Evolutionary conservation across 2,329 filamentous ascomycete species (phyloP), one percentile per base, ranked within the genome.

Genomic region (Colletotrichum sp.): DNA sequence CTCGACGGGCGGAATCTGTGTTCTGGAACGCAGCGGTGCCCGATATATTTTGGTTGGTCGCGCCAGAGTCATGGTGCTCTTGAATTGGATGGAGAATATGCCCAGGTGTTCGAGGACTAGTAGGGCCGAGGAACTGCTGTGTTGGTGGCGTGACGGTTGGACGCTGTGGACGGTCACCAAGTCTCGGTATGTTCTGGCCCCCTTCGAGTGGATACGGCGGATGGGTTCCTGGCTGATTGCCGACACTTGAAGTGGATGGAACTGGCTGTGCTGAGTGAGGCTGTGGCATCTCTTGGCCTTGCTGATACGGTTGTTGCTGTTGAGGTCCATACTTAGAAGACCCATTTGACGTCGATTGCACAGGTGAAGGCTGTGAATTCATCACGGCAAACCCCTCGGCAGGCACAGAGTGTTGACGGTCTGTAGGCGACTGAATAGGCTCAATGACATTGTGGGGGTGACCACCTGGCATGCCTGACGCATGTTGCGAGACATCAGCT

Each of bases 51-150:
- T 4, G 30, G 16, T 10, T 52, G 26, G 6, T 77, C 55, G 3
- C 26, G 59, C 6, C 10, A 8, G n/a, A 52, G 32, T 78, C 78
- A 12, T 55, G 30, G 9, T 78, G 74, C 52, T 78, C 78, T 34
- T 78, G 69, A 7, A 78, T 78, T 7, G 78, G 63, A 15, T 77
- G 78, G 9, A 78, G 69, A 8, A 59, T n/a, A 62, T 78, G 76
- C 2, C 77, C 77, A 2, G 77, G 63, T 12, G 63, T 71, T n/a
- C 65, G 69, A 4, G 67, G 69, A 24, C 62, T 75, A 39, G 32
- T 44, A 5, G 68, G 62, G 1, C 68, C 60, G 13, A 55, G 13
- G 6, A 30, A 32, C 13, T 77, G 65, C 12, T 69, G 63, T 8
- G 69, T 30, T 6, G 63, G 72, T 10, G 28, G 64, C 26, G 65